A percentile compares a stretch with the other conserved stretches of the same genome.
Evolutionary conservation across 441 rosid genomes (phyloP).

Genomic region (Dalechampia spathulata): DNA sequence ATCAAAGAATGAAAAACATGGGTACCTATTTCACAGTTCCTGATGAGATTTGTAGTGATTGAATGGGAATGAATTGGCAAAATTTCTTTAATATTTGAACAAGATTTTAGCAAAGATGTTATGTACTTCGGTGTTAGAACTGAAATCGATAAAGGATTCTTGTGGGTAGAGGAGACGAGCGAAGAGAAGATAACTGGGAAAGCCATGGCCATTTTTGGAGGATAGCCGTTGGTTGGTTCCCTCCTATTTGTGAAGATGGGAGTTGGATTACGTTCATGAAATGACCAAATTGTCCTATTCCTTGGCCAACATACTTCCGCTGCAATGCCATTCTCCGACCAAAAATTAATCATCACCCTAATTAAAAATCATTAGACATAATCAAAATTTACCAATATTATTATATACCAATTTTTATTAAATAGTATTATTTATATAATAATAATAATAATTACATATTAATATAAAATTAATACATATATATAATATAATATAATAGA

Average conservation of each 20-base stretch:
- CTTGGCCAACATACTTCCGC: too few relatives aligned
- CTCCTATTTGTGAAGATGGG: not conserved
- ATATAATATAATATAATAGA: too few relatives aligned
- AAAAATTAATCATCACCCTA: too few relatives aligned
- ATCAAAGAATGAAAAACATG: conserved; percentile 5
- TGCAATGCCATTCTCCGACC: too few relatives aligned
- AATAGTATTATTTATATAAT: too few relatives aligned
- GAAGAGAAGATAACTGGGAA: not conserved
- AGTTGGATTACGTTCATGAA: not conserved
- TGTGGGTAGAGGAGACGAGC: not conserved
- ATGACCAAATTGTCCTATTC: not conserved
- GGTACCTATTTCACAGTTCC: not conserved
- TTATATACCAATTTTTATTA: too few relatives aligned
- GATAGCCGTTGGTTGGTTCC: conserved; percentile 4
- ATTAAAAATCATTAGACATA: too few relatives aligned
- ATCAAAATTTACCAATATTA: too few relatives aligned
- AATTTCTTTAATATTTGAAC: conserved; percentile 10
- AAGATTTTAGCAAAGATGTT: conserved; percentile 2
- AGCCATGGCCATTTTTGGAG: conserved; percentile 5
- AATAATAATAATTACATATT: too few relatives aligned
- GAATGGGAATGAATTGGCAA: conserved; percentile 7
- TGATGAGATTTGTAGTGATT: conserved; percentile 16
- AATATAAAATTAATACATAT: too few relatives aligned
- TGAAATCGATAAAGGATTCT: not conserved
- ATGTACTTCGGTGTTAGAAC: not conserved